Base-by-base conservation (phyloP, 331 rosid genomes). In the Quercus lobata region DNA sequence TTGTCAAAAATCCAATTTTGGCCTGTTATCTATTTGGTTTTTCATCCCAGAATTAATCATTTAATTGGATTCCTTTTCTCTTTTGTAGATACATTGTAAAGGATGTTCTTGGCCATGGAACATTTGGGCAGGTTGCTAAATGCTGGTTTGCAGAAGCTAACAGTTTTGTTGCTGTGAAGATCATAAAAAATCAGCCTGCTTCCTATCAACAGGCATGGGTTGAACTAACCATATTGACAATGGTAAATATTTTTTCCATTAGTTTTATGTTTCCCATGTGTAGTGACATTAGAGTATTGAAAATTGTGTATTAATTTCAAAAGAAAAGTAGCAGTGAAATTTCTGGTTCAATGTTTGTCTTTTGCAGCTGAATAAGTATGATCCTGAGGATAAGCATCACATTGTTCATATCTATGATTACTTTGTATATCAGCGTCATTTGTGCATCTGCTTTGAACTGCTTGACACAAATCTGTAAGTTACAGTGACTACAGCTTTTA, bases 361-460 rank as follows among this genome's bases (percentile, higher is more conserved):
- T 71, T 74, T 86, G 85, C 92, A 96, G 99, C 85, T 96, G 85
- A 96, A 96, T 89, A 93, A 86, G 92, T 91, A 90, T 73, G 99
- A 96, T 85, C 99, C 98, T 29, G 97, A 93, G 92, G 99, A 96
- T 86, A 96, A 92, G 97, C 97, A 96, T 88, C 99, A 96, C 82
- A 85, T 96, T 76, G 98, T 96, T 80, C 99, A 97, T 72, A 96
- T 96, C 73, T 93, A 88, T 87, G 99, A 96, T 88, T 92, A 88
- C 91, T 96, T 93, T 84, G 98, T 92, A 71, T 81, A 83, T 81
- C 99, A 96, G 80, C 97, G 93, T 56, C 99, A 96, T 89, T 83
- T 96, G 91, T 96, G 99, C 91, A 96, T 96, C 86, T 93, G 95
- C 91, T 96, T 96, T 78, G 99, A 96, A 86, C 92, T 92, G 77